These are phyloP conservation scores for Lachnellula occidentalis DNA, from an alignment of 2,329 filamentous ascomycete species.

Conservation along the genomic window DNA sequence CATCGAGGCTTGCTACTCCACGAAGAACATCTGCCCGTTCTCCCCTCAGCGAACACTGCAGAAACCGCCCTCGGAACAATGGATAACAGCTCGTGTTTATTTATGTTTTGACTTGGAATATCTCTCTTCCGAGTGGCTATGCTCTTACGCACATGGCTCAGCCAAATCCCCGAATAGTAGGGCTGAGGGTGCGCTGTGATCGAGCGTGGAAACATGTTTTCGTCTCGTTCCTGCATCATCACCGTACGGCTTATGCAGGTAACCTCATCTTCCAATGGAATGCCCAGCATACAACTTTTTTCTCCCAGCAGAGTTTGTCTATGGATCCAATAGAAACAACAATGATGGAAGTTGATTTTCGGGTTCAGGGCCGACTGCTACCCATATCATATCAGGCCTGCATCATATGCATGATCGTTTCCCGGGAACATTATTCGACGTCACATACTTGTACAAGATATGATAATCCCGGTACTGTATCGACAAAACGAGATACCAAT, in stretches of 20 bases:
- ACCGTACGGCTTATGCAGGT: not conserved
- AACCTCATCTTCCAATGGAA: not conserved
- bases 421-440: slow-evolving; percentile 7
- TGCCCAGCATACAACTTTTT: not conserved
- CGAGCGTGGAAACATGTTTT: slow-evolving; percentile 10
- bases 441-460: slow-evolving; percentile 3
- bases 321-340: not conserved
- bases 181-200: slow-evolving; percentile 7
- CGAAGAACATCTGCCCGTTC: not conserved
- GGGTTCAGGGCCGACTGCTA: not conserved
- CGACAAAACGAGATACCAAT: slow-evolving; percentile 4
- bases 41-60: not conserved
- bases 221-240: slow-evolving; percentile 9
- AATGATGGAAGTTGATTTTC: not conserved
- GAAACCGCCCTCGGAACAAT: not conserved
- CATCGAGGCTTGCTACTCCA: not conserved
- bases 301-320: not conserved
- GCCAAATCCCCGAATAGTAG: not conserved
- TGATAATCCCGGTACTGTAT: not conserved
- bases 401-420: slow-evolving; percentile 11
- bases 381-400: not conserved
- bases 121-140: not conserved
- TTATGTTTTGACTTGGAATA: not conserved
- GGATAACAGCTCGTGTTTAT: slow-evolving; percentile 1
- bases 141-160: not conserved